Percentiles rank a stretch among this genome's conserved stretches.
Conservation (phyloP, 1,139 yeast species). For the Yamadazyma friedrichii region DNA sequence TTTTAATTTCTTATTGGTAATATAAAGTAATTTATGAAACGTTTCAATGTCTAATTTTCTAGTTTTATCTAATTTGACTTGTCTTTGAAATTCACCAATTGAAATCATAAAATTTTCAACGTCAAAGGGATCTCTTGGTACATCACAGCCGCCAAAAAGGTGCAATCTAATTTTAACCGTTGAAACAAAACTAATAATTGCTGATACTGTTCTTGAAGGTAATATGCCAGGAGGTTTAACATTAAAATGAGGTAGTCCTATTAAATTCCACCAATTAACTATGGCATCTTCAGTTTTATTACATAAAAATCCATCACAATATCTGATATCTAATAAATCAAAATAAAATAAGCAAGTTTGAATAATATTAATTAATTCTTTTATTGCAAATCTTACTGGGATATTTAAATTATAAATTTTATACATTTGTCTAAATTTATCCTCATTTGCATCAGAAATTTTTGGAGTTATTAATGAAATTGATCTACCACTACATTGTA, state of each 20-base stretch:
- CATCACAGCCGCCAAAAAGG: conserved; percentile 69
- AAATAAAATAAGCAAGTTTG: conserved; percentile 81
- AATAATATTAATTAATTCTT: conserved; percentile 69
- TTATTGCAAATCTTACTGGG: conserved; percentile 65
- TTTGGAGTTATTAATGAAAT: conserved; percentile 59
- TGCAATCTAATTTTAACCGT: conserved; percentile 65
- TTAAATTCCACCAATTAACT: conserved; percentile 75
- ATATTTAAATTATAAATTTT: conserved; percentile 46
- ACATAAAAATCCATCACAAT: conserved; percentile 84
- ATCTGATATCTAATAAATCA: conserved; percentile 63
- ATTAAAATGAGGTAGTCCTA: conserved; percentile 64
- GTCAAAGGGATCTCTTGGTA: conserved; percentile 87
- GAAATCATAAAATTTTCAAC: conserved; percentile 61
- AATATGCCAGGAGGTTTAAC: conserved; percentile 53
- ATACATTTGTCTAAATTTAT: conserved; percentile 78
- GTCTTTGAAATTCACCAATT: conserved; percentile 60
- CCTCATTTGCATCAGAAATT: conserved; percentile 77
- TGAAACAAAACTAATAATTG: conserved; percentile 60
- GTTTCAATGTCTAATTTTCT: conserved; percentile 65
- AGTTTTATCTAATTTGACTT: conserved; percentile 56
- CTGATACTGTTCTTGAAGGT: conserved; percentile 66
- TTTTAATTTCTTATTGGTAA: conserved; percentile 50
- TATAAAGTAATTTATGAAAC: conserved; percentile 54
- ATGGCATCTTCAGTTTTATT: conserved; percentile 73
- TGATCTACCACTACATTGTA: conserved; percentile 85